Conservation (phyloP, 352 stramenopile species). For the Pythium rishiriense region DNA sequence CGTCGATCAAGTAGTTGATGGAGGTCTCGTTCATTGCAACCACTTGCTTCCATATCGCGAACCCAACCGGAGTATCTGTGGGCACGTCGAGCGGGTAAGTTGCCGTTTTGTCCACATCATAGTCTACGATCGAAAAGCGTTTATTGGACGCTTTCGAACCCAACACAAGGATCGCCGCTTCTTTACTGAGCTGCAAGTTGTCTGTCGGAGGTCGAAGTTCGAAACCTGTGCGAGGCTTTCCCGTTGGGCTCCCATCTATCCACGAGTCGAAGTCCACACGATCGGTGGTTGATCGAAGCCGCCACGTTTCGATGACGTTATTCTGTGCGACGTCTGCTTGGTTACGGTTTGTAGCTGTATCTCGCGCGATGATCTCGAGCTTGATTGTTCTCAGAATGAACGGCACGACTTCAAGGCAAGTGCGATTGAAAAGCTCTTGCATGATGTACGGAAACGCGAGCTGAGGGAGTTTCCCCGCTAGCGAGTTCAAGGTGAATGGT, state of each 20-base stretch:
- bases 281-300: conserved; percentile 17
- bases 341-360: conserved; percentile 42
- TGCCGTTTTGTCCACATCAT: conserved; percentile 33
- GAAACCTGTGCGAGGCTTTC: conserved; percentile 50
- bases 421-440: conserved; percentile 54
- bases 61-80: conserved; percentile 44
- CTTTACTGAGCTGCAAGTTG: conserved; percentile 49
- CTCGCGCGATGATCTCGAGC: conserved; percentile 47
- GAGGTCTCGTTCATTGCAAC: conserved; percentile 62
- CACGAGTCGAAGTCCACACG: conserved; percentile 62
- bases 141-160: conserved; percentile 53
- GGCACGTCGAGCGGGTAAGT: conserved; percentile 31
- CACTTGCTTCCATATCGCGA: conserved; percentile 78
- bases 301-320: conserved; percentile 55
- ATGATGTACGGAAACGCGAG: conserved; percentile 67
- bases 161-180: conserved; percentile 56
- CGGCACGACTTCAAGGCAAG: conserved; percentile 64
- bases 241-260: conserved; percentile 60
- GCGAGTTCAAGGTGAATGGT: conserved; percentile 43
- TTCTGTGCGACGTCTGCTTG: conserved; percentile 44
- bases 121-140: conserved; percentile 71
- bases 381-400: conserved; percentile 65
- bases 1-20: conserved; percentile 50
- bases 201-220: conserved; percentile 47
- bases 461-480: conserved; percentile 42